phyloP scores from a whole-genome alignment of 2,329 filamentous ascomycete genomes.

The Tympanopsis confertula region DNA sequence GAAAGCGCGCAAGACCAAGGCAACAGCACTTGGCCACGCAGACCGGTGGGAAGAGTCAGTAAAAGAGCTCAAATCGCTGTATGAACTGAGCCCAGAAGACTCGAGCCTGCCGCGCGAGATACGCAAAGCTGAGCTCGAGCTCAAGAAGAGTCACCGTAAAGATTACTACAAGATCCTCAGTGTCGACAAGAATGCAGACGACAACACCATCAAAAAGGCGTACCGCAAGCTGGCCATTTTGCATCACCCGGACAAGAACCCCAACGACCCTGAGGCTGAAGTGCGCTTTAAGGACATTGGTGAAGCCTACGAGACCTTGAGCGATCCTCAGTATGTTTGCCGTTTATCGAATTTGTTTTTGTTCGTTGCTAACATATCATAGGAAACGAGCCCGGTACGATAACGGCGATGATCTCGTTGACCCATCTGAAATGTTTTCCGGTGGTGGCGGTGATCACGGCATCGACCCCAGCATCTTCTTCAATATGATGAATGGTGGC shows the following conservation, averaged over 20 bases:
- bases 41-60: constrained; percentile 89
- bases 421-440: constrained; percentile 76
- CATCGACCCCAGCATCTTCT: constrained; percentile 68
- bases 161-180: constrained; percentile 98
- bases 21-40: constrained; percentile 73
- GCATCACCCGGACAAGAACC: constrained; percentile 97
- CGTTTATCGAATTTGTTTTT: constrained; percentile 3
- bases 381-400: constrained; percentile 86
- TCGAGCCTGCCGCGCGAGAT: constrained; percentile 72
- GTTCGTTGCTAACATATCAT: constrained; percentile 2
- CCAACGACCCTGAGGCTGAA: constrained; percentile 70
- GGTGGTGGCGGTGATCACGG: constrained; percentile 46
- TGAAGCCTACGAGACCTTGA: constrained; percentile 92
- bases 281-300: constrained; percentile 95
- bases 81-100: constrained; percentile 75
- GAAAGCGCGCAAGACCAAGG: constrained; percentile 88
- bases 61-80: constrained; percentile 75
- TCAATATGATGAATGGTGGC: constrained; percentile 70
- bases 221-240: constrained; percentile 90
- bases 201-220: constrained; percentile 85
- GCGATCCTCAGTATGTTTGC: constrained; percentile 71
- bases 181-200: constrained; percentile 72
- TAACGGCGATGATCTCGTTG: constrained; percentile 80
- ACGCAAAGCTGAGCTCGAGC: constrained; percentile 78
- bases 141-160: constrained; percentile 95